Evolutionary conservation across 2,329 filamentous ascomycete species (phyloP).

Genomic region (Furcasterigmium furcatum): DNA sequence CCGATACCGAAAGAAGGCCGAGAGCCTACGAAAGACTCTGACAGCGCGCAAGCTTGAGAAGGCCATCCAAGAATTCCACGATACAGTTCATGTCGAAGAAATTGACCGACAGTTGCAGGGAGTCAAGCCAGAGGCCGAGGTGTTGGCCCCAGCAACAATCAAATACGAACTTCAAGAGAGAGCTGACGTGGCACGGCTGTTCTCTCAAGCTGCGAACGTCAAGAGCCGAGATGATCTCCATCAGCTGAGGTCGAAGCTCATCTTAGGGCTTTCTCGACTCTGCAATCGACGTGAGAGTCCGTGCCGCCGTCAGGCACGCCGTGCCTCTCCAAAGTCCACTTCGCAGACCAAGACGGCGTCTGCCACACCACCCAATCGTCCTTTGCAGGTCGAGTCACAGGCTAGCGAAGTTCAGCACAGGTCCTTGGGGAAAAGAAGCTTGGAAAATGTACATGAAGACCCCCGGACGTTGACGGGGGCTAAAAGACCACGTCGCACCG

Average conservation of each 20-base stretch:
- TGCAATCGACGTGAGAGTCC: slow-evolving; percentile 14
- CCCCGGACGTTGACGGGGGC: background rate
- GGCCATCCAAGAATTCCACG: slow-evolving; percentile 15
- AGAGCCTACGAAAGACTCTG: slow-evolving; percentile 12
- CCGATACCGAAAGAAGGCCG: slow-evolving; percentile 12
- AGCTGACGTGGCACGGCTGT: slow-evolving; percentile 13
- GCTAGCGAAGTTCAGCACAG: too few species aligned
- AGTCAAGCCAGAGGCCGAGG: slow-evolving; percentile 12
- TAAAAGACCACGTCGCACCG: background rate
- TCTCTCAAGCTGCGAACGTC: slow-evolving; percentile 14
- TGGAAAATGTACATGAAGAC: too few species aligned
- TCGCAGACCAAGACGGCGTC: background rate
- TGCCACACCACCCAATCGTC: background rate
- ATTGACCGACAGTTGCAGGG: slow-evolving; percentile 15
- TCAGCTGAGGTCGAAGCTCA: slow-evolving; percentile 13
- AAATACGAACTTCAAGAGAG: slow-evolving; percentile 18
- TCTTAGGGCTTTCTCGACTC: slow-evolving; percentile 12
- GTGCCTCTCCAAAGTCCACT: background rate
- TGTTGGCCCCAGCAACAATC: slow-evolving; percentile 13
- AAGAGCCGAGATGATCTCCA: slow-evolving; percentile 13
- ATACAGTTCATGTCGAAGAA: slow-evolving; percentile 14
- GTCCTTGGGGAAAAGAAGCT: too few species aligned
- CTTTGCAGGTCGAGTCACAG: background rate
- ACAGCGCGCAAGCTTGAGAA: slow-evolving; percentile 11
- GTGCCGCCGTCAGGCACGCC: slow-evolving; percentile 1